These are phyloP conservation scores for Hortiboletus campestris DNA, from an alignment of 768 basidiomycete genomes.

Conservation along the genomic window DNA sequence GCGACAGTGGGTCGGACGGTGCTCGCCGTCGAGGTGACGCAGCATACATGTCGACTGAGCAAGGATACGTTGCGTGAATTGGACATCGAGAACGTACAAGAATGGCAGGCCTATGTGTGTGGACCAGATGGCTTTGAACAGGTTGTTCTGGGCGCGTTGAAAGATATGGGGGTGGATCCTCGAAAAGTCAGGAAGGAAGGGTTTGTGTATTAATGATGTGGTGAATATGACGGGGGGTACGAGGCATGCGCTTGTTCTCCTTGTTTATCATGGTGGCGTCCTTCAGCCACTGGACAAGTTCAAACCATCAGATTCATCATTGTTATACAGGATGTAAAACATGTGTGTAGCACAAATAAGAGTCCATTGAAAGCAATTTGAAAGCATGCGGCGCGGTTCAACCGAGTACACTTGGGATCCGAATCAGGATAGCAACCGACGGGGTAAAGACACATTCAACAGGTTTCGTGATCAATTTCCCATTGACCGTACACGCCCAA, in stretches of 20 bases:
- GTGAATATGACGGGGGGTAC: not conserved
- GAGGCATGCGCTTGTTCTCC: not conserved
- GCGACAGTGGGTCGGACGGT: slow-evolving; percentile 9
- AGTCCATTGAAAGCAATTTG: not conserved
- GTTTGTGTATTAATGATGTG: slow-evolving; percentile 41
- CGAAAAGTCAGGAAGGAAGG: slow-evolving; percentile 37
- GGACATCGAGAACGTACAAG: slow-evolving; percentile 12
- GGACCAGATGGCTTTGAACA: slow-evolving; percentile 49
- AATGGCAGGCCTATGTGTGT: slow-evolving; percentile 45
- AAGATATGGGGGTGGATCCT: slow-evolving; percentile 34
- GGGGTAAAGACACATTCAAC: slow-evolving; percentile 4
- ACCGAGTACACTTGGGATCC: not conserved
- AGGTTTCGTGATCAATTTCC: slow-evolving; percentile 23
- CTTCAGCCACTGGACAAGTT: not conserved
- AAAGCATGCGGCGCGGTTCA: not conserved
- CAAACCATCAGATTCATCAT: not conserved
- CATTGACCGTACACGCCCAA: slow-evolving; percentile 26
- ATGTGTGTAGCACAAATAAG: not conserved
- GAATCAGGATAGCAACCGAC: not conserved
- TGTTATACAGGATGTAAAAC: not conserved
- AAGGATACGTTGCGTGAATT: slow-evolving; percentile 2
- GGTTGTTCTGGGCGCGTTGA: slow-evolving; percentile 34
- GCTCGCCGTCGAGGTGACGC: slow-evolving; percentile 12
- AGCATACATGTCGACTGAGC: slow-evolving; percentile 23
- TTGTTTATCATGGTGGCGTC: not conserved